Evolutionary conservation across 345 rosid species (phyloP), one percentile per base, ranked within the genome.

Genomic region (Pistacia atlantica): DNA sequence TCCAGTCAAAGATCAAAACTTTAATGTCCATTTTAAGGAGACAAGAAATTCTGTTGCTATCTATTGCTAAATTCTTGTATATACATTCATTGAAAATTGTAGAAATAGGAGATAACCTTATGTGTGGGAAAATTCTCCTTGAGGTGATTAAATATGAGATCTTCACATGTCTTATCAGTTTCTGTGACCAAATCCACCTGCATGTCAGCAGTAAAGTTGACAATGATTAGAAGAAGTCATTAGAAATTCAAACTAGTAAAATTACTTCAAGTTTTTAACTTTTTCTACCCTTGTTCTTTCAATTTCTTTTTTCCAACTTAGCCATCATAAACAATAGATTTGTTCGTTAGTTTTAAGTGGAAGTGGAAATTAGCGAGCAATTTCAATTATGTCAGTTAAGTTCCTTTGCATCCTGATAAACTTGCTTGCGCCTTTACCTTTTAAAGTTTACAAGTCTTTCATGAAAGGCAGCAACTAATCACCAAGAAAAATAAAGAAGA

Each of bases 141-240:
- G 75, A 96, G 93, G 80, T 85, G 88, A 79, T 89, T 91, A 87
- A 96, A 93, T 65, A 96, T 88, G 59, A 93, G 90, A 59, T 92
- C 95, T 84, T 96, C 99, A 81, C 99, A 96, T 64, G 95, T 86
- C 86, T 96, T 96, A 74, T 93, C 99, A 79, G 99, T 96, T 83
- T 93, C 99, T 0, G 99, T 96, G 66, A 96, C 98, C 83, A 96
- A 85, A 86, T 93, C 97, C 67, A 93, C 98, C 98, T 96, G 87
- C 56, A 85, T 31, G 22, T 73, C 65, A 35, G 68, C 10, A 20
- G 31, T 16, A 56, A 35, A 58, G 42, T 9, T 51, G 38, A 77
- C 8, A 11, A 31, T 35, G 37, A 69, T 59, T 52, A 69, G 64
- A 28, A 49, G 65, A 18, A 11, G 37, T 18, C 38, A 55, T 56